Base-by-base conservation (phyloP, 2,329 filamentous ascomycete genomes). In the Elsinoe australis region DNA sequence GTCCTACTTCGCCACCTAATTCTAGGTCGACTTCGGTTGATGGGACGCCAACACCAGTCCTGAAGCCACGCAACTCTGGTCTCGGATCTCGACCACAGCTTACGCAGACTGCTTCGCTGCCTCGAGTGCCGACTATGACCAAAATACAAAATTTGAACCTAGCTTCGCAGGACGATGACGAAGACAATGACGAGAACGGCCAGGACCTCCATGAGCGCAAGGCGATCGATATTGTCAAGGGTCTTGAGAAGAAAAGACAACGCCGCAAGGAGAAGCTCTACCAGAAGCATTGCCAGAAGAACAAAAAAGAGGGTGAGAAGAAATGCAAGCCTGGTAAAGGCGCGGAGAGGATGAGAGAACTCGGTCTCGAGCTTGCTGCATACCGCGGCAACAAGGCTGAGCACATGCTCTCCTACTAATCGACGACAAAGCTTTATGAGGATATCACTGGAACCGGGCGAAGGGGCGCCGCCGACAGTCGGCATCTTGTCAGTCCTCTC, bases 181-280 rank as follows among this genome's bases (percentile, higher is more conserved):
- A 67, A 26, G 66, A 70, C 15, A 64, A 67, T 29, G 63, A 66
- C 39, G 64, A 58, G 19, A 49, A 49, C 51, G 61, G 58, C 50
- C 64, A 64, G 10, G 75, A 82, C 44, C 69, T 79, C 33, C 87
- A 92, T 54, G 78, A 87, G 7, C 85, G 92, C 53, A 87, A 88
- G n/a, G 89, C 92, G 28, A 94, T 98, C 56, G 92, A 96, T 66
- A 98, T 95, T 53, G 86, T 95, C 67, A 94, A 95, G 65, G 92
- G 92, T 6, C 77, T 98, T 1, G 92, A 98, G 70, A 83, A 86
- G 67, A 96, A 95, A 71, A 83, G 89, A 19, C 86, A 92, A 69
- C 82, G 92, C 55, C 85, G 92, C 57, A 88, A 85, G 69, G 89
- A 96, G 67, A 95, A 95, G 67, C 85, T 88, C 60, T 83, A 86